These are phyloP conservation scores for Niveomyces coronatus DNA, from an alignment of 2,329 filamentous ascomycete species.

Conservation along the genomic window DNA sequence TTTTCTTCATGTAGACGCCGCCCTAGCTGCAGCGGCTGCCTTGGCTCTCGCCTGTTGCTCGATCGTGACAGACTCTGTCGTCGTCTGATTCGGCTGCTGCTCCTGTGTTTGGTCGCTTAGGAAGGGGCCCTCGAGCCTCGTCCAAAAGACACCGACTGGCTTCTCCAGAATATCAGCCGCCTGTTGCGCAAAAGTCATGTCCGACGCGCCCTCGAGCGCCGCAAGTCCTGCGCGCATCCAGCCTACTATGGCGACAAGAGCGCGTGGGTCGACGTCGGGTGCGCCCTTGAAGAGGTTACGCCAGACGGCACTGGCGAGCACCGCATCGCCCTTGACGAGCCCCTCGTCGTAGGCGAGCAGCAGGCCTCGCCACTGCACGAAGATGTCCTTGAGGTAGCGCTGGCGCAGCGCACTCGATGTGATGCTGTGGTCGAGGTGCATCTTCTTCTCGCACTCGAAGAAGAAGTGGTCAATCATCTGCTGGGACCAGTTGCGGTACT, in stretches of 20 bases:
- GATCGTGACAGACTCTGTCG: neutral
- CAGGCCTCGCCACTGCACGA: conserved; percentile 83
- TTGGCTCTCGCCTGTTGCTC: conserved; percentile 2
- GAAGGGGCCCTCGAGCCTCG: conserved; percentile 30
- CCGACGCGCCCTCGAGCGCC: conserved; percentile 39
- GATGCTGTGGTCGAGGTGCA: conserved; percentile 70
- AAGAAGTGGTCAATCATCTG: conserved; percentile 94
- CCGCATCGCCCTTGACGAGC: conserved; percentile 63
- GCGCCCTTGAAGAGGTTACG: conserved; percentile 78
- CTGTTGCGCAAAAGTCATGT: conserved; percentile 27
- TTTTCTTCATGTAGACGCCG: neutral
- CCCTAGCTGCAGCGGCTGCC: conserved; percentile 1
- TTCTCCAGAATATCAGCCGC: conserved; percentile 24
- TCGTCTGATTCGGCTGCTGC: conserved; percentile 2
- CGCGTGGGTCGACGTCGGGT: conserved; percentile 39
- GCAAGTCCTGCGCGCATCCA: conserved; percentile 43
- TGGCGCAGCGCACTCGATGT: conserved; percentile 48
- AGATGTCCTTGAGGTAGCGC: conserved; percentile 75
- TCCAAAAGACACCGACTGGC: conserved; percentile 34
- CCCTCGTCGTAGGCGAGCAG: conserved; percentile 80
- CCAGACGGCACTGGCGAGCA: conserved; percentile 78
- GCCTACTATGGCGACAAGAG: conserved; percentile 42
- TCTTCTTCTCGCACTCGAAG: conserved; percentile 74
- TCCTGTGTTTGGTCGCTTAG: conserved; percentile 20
- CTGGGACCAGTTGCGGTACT: conserved; percentile 70